Base-by-base conservation (phyloP, 2,329 filamentous ascomycete species). In the Cercospora sesami region DNA sequence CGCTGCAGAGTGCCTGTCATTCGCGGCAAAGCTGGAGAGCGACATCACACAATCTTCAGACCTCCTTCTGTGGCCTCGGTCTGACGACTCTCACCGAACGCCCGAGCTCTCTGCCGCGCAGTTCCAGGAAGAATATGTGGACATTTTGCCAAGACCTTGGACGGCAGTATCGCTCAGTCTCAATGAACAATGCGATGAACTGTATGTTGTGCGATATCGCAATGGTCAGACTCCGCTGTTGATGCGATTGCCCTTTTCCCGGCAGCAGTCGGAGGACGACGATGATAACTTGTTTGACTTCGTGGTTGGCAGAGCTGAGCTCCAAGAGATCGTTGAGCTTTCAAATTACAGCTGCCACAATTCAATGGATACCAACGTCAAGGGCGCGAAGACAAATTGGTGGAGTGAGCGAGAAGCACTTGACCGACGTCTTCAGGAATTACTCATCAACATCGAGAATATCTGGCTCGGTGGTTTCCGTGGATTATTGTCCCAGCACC, bases 381-480 rank as follows among this genome's bases (percentile, higher is more conserved):
- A 91, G 77, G 90, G 89, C 39, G 89, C 91, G 30, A 93, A 92
- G 78, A 87, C 87, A 45, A 89, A 89, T 58, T 99, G 95, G 95
- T 99, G 95, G 94, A 87, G 86, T 4, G 91, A 94, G 76, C 88
- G 96, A 14, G 90, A 95, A 78, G 86, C 86, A 2, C 84, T 99
- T 16, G 95, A 99, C 76, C 81, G 82, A 33, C 89, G 92, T 9
- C 84, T 99, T 26, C 89, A 88, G 69, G 89, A 91, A 61, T 85
- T 99, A 9, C 84, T 99, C 1, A 84, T 89, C 64, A 96, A 93
- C 68, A 91, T 99, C 45, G 94, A 99, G 79, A 90, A 91, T 69
- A 89, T 95, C 23, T 99, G 95, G 95, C 87, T 99, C 5, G 94
- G 94, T 60, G 95, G 95, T 0, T 99, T 99, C 84, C 90, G 89